phyloP scores from a whole-genome alignment of 176 grass and related monocot genomes.

The Aegilops speltoides region DNA sequence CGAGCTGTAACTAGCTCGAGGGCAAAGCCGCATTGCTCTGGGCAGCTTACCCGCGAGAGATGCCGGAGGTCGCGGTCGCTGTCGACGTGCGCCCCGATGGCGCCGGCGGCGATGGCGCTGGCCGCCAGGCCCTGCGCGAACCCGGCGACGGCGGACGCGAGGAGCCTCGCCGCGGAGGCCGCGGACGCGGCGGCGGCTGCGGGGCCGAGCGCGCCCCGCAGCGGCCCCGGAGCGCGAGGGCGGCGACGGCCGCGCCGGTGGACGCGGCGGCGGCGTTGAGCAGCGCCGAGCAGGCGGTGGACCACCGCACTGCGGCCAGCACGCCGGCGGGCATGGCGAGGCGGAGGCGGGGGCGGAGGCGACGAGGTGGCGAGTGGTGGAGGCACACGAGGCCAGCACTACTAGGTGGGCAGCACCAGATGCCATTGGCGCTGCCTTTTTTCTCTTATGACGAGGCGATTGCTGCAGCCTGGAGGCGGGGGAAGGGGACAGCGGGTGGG shows the following conservation, averaged over 20 bases:
- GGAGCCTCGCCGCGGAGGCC: slow-evolving; percentile 16
- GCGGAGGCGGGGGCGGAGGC: not conserved
- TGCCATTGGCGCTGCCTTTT: slow-evolving; percentile 7
- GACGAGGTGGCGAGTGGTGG: slow-evolving; percentile 26
- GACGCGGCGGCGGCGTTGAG: slow-evolving; percentile 46
- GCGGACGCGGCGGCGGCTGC: slow-evolving; percentile 29
- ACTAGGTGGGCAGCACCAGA: not conserved
- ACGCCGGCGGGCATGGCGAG: slow-evolving; percentile 29
- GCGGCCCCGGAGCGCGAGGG: slow-evolving; percentile 17
- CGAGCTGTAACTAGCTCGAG: not conserved
- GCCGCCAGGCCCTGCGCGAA: slow-evolving; percentile 63
- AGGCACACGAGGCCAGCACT: slow-evolving; percentile 4
- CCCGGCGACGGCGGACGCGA: slow-evolving; percentile 31
- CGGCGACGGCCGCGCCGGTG: slow-evolving; percentile 39
- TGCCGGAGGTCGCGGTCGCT: slow-evolving; percentile 51
- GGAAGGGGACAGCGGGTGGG: not conserved
- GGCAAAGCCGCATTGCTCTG: not conserved
- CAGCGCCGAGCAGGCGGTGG: slow-evolving; percentile 49
- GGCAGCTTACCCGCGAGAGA: slow-evolving; percentile 50
- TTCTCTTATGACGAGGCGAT: not conserved
- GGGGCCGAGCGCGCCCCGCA: slow-evolving; percentile 18
- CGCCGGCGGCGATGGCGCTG: slow-evolving; percentile 46
- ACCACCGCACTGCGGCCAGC: slow-evolving; percentile 41
- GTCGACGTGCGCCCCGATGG: slow-evolving; percentile 49
- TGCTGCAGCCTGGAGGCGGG: not conserved